Conservation (phyloP, 768 basidiomycete genomes). For the Rhizopogon salebrosus region DNA sequence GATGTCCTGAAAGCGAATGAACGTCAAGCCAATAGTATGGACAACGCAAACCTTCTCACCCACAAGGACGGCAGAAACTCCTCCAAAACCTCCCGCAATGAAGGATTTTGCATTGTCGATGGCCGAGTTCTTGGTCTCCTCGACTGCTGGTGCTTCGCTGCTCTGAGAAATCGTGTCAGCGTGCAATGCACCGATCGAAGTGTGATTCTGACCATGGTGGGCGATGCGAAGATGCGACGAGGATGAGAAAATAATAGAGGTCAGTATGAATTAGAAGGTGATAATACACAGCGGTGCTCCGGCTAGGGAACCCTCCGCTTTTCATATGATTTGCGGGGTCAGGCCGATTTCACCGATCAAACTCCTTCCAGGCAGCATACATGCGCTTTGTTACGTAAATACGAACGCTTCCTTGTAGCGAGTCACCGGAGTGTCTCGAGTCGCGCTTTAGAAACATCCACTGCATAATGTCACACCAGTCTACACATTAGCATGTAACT, state of each 20-base stretch:
- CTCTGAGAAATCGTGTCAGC: slow-evolving; percentile 17
- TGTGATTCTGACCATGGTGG: slow-evolving; percentile 21
- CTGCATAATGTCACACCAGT: slow-evolving; percentile 10
- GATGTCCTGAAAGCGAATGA: slow-evolving; percentile 62
- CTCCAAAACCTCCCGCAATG: slow-evolving; percentile 91
- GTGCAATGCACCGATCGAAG: background rate
- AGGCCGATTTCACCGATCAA: slow-evolving; percentile 8
- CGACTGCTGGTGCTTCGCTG: slow-evolving; percentile 15
- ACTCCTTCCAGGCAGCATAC: background rate
- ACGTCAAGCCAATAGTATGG: background rate
- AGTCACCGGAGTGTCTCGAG: background rate
- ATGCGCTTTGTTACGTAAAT: too few relatives aligned
- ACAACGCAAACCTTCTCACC: slow-evolving; percentile 43
- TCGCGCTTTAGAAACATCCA: background rate
- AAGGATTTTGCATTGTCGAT: slow-evolving; percentile 70
- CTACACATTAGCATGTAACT: slow-evolving; percentile 12
- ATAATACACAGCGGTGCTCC: slow-evolving; percentile 6
- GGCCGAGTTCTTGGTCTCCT: slow-evolving; percentile 23
- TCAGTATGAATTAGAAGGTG: background rate
- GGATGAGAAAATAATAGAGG: slow-evolving; percentile 2
- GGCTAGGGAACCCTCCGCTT: slow-evolving; percentile 2
- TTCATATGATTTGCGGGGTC: slow-evolving; percentile 23
- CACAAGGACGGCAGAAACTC: slow-evolving; percentile 80
- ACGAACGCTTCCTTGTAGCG: too few relatives aligned
- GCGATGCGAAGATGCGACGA: slow-evolving; percentile 3